Conservation (phyloP, 2,329 filamentous ascomycete species). For the Apiospora rasikravindrae region DNA sequence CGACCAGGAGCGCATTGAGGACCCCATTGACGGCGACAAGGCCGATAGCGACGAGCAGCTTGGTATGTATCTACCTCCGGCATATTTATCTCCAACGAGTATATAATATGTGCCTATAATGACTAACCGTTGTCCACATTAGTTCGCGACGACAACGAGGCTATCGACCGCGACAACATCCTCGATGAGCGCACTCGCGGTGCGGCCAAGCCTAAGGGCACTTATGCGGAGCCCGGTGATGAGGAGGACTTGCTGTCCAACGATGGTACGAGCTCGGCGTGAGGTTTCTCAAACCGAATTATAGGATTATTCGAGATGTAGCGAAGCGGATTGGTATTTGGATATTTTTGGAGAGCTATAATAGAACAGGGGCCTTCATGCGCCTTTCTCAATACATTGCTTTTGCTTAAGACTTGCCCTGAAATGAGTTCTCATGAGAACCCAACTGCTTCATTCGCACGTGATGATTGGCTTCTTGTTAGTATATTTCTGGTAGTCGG, state of each 20-base stretch:
- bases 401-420: too few species aligned
- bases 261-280: slow-evolving; percentile 29
- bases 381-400: too few species aligned
- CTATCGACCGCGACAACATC: slow-evolving; percentile 45
- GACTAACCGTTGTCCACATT: not conserved
- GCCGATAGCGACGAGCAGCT: slow-evolving; percentile 44
- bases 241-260: slow-evolving; percentile 36
- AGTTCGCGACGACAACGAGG: slow-evolving; percentile 44
- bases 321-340: not conserved
- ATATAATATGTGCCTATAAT: not conserved
- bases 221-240: slow-evolving; percentile 42
- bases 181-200: slow-evolving; percentile 41
- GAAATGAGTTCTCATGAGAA: too few species aligned
- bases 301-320: not conserved
- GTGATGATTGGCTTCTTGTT: too few species aligned
- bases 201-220: slow-evolving; percentile 32
- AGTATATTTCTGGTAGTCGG: too few species aligned
- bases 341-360: not conserved
- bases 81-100: not conserved
- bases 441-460: too few species aligned
- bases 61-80: slow-evolving; percentile 29
- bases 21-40: slow-evolving; percentile 36
- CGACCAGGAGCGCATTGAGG: slow-evolving; percentile 40
- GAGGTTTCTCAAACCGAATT: not conserved
- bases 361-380: too few species aligned